A percentile compares a stretch with the other conserved stretches of the same genome.
Conservation (phyloP, 257 asterid genomes). For the Nicotiana knightiana region DNA sequence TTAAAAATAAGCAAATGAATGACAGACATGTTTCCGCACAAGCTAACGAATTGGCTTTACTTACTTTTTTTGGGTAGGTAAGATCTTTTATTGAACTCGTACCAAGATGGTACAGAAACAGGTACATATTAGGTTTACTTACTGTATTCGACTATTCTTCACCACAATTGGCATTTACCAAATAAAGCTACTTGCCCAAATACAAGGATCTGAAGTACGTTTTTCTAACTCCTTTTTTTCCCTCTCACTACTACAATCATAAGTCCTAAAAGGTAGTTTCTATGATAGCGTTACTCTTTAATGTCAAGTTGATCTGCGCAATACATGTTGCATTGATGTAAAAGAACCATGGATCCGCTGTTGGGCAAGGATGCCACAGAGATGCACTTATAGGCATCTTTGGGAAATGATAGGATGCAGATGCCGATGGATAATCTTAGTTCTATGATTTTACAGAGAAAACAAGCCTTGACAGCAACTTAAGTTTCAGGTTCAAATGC, state of each 20-base stretch:
- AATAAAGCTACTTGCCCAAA: constrained; percentile 3
- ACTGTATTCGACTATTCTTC: background rate
- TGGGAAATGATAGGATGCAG: background rate
- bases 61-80: too few species aligned
- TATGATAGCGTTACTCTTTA: background rate
- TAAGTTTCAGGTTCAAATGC: constrained; percentile 5
- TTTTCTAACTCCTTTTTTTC: background rate
- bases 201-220: background rate
- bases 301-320: background rate
- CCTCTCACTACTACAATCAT: background rate
- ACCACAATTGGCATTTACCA: background rate
- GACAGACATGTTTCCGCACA: background rate
- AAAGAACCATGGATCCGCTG: background rate
- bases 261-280: background rate
- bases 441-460: background rate
- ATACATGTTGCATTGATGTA: background rate
- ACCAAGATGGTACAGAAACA: too few species aligned
- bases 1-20: background rate
- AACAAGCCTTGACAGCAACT: background rate
- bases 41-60: background rate
- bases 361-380: background rate
- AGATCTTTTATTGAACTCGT: too few species aligned
- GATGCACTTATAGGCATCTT: background rate
- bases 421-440: background rate
- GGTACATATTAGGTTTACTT: background rate